These are phyloP conservation scores for Apiotrichum mycotoxinovorans DNA, from an alignment of 1,284 basidiomycete genomes.

Conservation along the genomic window DNA sequence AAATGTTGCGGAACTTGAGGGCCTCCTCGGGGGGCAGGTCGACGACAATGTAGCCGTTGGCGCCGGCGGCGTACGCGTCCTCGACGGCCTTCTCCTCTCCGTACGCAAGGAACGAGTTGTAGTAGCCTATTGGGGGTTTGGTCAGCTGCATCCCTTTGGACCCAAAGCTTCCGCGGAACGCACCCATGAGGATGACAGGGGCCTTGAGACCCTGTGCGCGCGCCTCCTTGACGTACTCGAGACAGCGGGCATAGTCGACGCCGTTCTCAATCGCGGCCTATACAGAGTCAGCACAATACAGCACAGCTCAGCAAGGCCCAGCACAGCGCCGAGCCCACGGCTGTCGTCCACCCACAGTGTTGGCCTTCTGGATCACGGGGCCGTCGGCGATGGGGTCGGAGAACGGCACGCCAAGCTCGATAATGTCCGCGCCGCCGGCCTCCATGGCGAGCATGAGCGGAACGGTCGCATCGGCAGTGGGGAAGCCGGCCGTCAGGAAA, in stretches of 20 bases:
- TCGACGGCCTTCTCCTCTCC: slow-evolving; percentile 89
- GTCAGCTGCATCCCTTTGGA: too few relatives aligned
- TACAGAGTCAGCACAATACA: not conserved
- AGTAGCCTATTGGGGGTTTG: too few relatives aligned
- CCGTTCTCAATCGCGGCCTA: slow-evolving; percentile 78
- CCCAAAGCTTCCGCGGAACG: too few relatives aligned
- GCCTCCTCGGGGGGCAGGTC: slow-evolving; percentile 98
- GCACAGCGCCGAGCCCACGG: too few relatives aligned
- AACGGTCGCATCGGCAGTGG: slow-evolving; percentile 72
- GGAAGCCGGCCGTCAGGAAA: slow-evolving; percentile 89
- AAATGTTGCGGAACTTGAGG: slow-evolving; percentile 80
- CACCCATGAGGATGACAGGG: slow-evolving; percentile 92
- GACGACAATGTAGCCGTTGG: slow-evolving; percentile 96
- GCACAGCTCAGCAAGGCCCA: too few relatives aligned
- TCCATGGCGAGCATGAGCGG: slow-evolving; percentile 86
- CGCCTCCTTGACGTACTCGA: slow-evolving; percentile 75
- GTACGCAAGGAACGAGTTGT: slow-evolving; percentile 92
- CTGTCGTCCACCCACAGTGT: slow-evolving; percentile 61
- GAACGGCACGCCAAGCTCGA: slow-evolving; percentile 94
- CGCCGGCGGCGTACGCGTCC: slow-evolving; percentile 82
- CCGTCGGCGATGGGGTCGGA: slow-evolving; percentile 96
- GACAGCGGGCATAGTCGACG: slow-evolving; percentile 69
- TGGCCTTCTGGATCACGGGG: slow-evolving; percentile 83
- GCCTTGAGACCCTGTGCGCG: slow-evolving; percentile 73
- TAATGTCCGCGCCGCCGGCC: slow-evolving; percentile 87